These are phyloP conservation scores for Apophysomyces ossiformis DNA, from an alignment of 371 early-diverging fungal genomes.

Conservation along the genomic window DNA sequence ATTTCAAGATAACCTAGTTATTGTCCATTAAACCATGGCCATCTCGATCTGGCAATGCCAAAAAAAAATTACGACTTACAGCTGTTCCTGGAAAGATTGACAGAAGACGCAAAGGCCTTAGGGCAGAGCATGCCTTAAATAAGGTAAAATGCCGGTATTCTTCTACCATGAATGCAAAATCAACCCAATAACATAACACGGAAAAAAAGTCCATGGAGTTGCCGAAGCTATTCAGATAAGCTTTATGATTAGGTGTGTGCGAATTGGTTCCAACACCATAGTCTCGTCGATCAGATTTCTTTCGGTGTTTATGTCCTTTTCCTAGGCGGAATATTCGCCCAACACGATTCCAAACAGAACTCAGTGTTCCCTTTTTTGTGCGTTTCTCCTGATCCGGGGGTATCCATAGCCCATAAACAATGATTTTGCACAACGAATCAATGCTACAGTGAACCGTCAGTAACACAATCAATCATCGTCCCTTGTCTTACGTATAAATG, in stretches of 20 bases:
- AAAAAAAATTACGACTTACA: conserved; percentile 32
- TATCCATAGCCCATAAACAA: conserved; percentile 57
- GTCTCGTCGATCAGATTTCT: background rate
- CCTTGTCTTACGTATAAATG: conserved; percentile 49
- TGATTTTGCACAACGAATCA: conserved; percentile 38
- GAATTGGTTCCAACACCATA: background rate
- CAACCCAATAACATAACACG: conserved; percentile 57
- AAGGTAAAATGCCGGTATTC: conserved; percentile 50
- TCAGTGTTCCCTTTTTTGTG: background rate
- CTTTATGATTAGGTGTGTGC: conserved; percentile 32
- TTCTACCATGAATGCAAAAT: conserved; percentile 52
- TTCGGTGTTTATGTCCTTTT: background rate
- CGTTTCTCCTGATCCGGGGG: conserved; percentile 18
- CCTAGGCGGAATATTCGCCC: background rate
- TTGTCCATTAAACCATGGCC: background rate
- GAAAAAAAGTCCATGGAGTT: conserved; percentile 55
- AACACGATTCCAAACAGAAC: conserved; percentile 2
- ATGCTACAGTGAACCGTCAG: conserved; percentile 16
- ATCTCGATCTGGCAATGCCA: background rate
- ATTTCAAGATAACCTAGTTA: conserved; percentile 55
- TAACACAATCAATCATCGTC: background rate
- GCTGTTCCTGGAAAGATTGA: conserved; percentile 59
- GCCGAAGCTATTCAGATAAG: conserved; percentile 48
- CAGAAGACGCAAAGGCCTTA: conserved; percentile 57
- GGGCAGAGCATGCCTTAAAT: conserved; percentile 57